Evolutionary conservation across 2,329 filamentous ascomycete genomes (phyloP), one percentile per base, ranked within the genome.

Genomic region (Diaporthe longicolla): DNA sequence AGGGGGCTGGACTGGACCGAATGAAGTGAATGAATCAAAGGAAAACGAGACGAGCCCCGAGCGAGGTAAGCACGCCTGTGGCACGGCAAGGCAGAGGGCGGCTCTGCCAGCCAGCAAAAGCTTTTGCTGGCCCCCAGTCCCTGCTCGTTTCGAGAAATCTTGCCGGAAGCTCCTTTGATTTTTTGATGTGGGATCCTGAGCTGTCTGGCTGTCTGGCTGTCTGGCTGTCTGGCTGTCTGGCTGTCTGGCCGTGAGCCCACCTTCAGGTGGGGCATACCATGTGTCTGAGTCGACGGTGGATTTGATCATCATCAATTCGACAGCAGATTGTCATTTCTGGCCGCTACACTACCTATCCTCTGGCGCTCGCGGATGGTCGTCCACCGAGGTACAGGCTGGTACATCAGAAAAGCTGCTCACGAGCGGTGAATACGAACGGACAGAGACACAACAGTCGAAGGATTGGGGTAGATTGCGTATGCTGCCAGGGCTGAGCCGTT

Each of bases 261-360:
- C 37, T 40, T 24, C 13, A 19, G 4, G 63, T 66, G 63, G 63
- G 15, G 63, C 8, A 29, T 11, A 13, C 48, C 32, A 68, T 54
- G 48, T 54, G 63, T 10, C 63, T 40, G 63, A 54, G 63, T 54
- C 63, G 63, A 68, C 48, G 48, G 40, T 54, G 48, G 63, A 7
- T 54, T 68, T 40, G 63, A 40, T n/a, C 32, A 68, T 54, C 32
- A 15, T 54, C 32, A 54, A 54, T 68, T 29, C 63, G 48, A 68
- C 29, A 68, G 63, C n/a, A 68, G 63, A 66, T 66, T 52, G 63
- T 66, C 63, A 66, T 66, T 26, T 66, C 63, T 66, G 37, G 37
- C 10, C 37, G 13, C 11, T 40, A 32, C 29, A 32, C 29, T 32
- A 32, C 29, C 29, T 32, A 24, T 45, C 43, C 11, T 15, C 19